Percentiles rank a stretch among this genome's conserved stretches.
Evolutionary conservation across 345 rosid genomes (phyloP).

Genomic region (Theobroma cacao): DNA sequence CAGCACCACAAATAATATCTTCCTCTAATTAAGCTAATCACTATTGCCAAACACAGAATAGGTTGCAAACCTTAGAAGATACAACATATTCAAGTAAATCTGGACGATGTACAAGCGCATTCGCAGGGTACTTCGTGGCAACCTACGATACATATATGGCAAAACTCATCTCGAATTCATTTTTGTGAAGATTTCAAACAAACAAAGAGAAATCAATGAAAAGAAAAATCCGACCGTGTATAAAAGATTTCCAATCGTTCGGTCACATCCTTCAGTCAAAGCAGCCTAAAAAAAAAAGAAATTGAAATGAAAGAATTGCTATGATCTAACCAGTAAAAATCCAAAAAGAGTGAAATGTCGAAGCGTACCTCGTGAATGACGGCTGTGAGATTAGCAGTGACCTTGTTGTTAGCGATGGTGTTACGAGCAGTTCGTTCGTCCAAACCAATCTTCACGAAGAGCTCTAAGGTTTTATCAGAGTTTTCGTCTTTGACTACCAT

Average conservation of each 20-base stretch:
- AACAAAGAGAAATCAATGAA: not conserved
- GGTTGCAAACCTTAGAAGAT: slow-evolving; percentile 53
- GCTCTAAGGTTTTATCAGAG: slow-evolving; percentile 42
- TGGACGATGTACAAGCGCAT: slow-evolving; percentile 81
- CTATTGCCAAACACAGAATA: not conserved
- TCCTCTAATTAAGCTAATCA: not conserved
- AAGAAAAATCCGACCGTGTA: slow-evolving; percentile 53
- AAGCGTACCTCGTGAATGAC: slow-evolving; percentile 75
- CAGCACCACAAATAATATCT: not conserved
- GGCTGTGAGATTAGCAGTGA: slow-evolving; percentile 75
- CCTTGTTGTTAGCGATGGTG: slow-evolving; percentile 81
- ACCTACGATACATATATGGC: slow-evolving; percentile 44
- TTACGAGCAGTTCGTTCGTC: slow-evolving; percentile 78
- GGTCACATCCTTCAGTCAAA: slow-evolving; percentile 78
- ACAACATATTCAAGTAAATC: slow-evolving; percentile 60
- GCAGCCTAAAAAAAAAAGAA: slow-evolving; percentile 54
- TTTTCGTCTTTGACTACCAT: slow-evolving; percentile 45
- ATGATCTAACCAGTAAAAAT: slow-evolving; percentile 1
- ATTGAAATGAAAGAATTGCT: not conserved
- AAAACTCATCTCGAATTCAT: not conserved
- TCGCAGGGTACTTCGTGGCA: slow-evolving; percentile 75
- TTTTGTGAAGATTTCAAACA: not conserved
- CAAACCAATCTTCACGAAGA: slow-evolving; percentile 76
- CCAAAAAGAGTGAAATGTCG: not conserved
- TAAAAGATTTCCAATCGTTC: slow-evolving; percentile 74